phyloP scores from a whole-genome alignment of 805 yeast species.

The Martiniozyma abietophila region DNA sequence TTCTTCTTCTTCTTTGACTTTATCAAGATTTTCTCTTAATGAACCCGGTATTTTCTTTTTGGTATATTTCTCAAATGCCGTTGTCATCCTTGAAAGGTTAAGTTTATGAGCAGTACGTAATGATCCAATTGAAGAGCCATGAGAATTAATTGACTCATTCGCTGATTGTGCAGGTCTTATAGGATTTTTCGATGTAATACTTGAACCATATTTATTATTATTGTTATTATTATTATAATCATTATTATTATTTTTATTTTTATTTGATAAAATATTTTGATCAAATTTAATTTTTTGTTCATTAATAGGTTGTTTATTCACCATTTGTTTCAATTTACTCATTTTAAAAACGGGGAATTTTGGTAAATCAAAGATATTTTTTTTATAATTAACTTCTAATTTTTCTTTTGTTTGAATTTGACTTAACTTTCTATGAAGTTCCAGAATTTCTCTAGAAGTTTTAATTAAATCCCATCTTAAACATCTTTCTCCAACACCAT shows the following conservation, averaged over 20 bases:
- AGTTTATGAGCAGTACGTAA: no score
- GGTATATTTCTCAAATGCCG: no score
- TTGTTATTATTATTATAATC: not conserved
- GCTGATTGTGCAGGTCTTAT: not conserved
- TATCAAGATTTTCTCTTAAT: no score
- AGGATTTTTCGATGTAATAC: not conserved
- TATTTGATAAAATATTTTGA: not conserved
- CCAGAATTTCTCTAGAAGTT: slow-evolving; percentile 48
- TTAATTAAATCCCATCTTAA: slow-evolving; percentile 74
- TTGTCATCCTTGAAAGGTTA: no score
- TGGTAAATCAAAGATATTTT: no score
- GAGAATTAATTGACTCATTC: no score
- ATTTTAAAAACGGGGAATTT: slow-evolving; percentile 30
- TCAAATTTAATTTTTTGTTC: slow-evolving; percentile 7
- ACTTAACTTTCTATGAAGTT: slow-evolving; percentile 1
- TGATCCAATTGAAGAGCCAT: no score
- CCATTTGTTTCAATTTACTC: no score
- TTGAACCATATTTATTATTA: not conserved
- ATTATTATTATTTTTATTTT: not conserved
- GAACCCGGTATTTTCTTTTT: no score
- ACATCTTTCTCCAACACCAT: slow-evolving; percentile 76
- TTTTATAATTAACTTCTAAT: no score
- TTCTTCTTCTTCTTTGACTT: slow-evolving; percentile 10
- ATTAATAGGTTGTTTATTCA: slow-evolving; percentile 7
- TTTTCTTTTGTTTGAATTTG: not conserved